Conservation (phyloP, 306 rosid species). For the Cucurbita pepo region DNA sequence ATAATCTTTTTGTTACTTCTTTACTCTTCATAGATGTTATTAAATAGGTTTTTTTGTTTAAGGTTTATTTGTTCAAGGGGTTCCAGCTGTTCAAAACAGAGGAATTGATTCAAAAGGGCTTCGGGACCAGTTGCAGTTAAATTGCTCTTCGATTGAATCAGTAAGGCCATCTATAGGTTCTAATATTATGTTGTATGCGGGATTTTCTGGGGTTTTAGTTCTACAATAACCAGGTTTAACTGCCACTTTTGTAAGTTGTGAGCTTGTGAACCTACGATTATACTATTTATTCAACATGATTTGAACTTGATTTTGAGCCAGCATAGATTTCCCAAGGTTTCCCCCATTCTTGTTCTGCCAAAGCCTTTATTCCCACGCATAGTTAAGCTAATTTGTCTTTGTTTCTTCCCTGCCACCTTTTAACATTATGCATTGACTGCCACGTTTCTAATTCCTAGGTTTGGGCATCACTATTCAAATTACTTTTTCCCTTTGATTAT, state of each 20-base stretch:
- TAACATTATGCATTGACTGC: background rate
- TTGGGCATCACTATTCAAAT: background rate
- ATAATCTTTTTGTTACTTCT: background rate
- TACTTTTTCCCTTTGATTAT: background rate
- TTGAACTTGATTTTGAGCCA: background rate
- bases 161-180: slow-evolving; percentile 4
- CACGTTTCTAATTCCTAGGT: background rate
- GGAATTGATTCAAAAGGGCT: background rate
- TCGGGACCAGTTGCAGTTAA: slow-evolving; percentile 4
- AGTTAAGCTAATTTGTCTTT: background rate
- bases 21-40: background rate
- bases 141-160: slow-evolving; percentile 11
- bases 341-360: background rate
- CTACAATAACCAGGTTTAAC: background rate
- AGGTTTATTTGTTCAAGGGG: background rate
- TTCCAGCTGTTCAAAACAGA: background rate
- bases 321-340: background rate
- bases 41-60: background rate
- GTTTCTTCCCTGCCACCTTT: background rate
- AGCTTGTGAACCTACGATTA: background rate
- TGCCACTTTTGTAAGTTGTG: background rate
- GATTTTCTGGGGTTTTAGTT: background rate
- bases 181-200: background rate
- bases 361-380: background rate
- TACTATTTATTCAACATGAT: background rate